Evolutionary conservation across 805 yeast species (phyloP).

Genomic region (Candida takata): DNA sequence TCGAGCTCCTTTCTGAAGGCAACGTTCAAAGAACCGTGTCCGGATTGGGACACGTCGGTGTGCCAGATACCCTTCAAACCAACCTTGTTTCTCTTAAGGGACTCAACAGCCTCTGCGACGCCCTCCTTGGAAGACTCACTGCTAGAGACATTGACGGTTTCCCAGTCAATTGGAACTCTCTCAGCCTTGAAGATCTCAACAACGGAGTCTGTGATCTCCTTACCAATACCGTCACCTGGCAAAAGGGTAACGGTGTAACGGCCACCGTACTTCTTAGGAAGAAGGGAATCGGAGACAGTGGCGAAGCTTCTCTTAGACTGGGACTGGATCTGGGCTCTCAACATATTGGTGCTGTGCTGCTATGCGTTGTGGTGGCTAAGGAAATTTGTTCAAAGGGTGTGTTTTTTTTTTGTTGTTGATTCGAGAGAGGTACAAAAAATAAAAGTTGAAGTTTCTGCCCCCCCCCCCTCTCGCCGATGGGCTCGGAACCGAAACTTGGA

Average conservation of each 20-base stretch:
- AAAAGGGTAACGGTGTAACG: conserved; percentile 88
- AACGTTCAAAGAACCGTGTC: conserved; percentile 83
- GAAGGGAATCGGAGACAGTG: conserved; percentile 47
- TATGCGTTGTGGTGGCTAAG: conserved; percentile 1
- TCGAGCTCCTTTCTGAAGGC: conserved; percentile 95
- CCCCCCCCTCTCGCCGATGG: background rate
- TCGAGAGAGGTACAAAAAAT: background rate
- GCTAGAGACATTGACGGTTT: conserved; percentile 66
- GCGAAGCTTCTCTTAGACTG: conserved; percentile 43
- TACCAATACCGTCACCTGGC: conserved; percentile 98
- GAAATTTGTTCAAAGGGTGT: too few relatives aligned
- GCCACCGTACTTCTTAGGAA: conserved; percentile 93
- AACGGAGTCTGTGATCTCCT: conserved; percentile 91
- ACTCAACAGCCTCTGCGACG: conserved; percentile 79
- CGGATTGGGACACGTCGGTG: conserved; percentile 77
- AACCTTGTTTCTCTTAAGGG: conserved; percentile 91
- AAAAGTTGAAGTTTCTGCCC: background rate
- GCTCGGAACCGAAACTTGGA: background rate
- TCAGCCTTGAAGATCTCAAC: conserved; percentile 81
- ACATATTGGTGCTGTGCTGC: conserved; percentile 18
- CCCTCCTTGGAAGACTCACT: conserved; percentile 45
- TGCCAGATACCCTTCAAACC: conserved; percentile 95
- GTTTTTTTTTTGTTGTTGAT: background rate
- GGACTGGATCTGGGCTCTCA: conserved; percentile 22
- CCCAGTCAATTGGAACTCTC: conserved; percentile 92